Percentiles rank a stretch among this genome's conserved stretches.
phyloP scores from a whole-genome alignment of 2,329 filamentous ascomycete species.

The Lasiodiplodia sp. region DNA sequence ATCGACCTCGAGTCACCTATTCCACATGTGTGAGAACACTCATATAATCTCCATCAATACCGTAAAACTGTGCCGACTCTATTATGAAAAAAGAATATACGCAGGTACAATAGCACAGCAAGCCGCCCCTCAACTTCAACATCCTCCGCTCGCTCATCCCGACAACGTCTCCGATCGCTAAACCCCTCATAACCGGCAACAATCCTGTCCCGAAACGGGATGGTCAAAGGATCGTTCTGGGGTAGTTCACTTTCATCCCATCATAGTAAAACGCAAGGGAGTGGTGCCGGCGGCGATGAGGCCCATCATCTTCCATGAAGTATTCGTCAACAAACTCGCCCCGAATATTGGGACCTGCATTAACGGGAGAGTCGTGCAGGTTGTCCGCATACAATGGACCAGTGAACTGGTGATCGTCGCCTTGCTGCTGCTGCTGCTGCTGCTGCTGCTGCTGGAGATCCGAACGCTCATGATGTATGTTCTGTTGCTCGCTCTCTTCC shows the following conservation, averaged over 20 bases:
- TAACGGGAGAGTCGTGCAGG: background rate
- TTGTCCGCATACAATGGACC: background rate
- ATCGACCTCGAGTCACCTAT: background rate
- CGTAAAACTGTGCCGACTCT: background rate
- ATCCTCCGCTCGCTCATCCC: background rate
- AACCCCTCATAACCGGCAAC: background rate
- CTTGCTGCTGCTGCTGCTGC: conserved; percentile 2
- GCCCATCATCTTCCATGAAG: background rate
- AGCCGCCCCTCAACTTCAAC: background rate
- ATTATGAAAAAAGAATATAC: background rate
- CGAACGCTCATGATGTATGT: background rate
- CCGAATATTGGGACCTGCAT: background rate
- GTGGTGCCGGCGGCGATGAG: background rate
- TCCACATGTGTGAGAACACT: background rate
- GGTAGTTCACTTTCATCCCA: background rate
- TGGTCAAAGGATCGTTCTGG: background rate
- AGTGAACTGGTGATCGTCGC: background rate
- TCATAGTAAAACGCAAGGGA: background rate
- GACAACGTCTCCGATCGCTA: background rate
- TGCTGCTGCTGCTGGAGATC: background rate
- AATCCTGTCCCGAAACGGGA: background rate
- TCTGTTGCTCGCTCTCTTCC: background rate
- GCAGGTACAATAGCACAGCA: background rate
- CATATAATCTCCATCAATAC: background rate
- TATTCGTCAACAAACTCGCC: background rate